Percentiles rank a stretch among this genome's conserved stretches.
Evolutionary conservation across 1,284 basidiomycete species (phyloP).

Genomic region (Apiotrichum domesticum): DNA sequence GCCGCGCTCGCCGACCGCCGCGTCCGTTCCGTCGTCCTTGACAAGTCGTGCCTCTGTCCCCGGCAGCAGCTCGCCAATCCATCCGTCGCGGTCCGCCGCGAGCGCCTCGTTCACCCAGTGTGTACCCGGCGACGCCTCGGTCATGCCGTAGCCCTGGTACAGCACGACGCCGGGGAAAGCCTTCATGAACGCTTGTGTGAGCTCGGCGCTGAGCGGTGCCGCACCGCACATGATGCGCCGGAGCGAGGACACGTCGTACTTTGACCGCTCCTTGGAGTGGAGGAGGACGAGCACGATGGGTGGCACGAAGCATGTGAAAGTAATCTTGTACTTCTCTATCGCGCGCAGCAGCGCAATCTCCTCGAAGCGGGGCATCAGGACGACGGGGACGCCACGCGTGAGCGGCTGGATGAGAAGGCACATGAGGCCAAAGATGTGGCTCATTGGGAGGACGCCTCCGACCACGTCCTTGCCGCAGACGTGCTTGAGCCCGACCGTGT

Average conservation of each 20-base stretch:
- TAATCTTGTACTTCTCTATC: conserved; percentile 66
- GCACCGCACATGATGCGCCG: conserved; percentile 66
- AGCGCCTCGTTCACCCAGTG: conserved; percentile 16
- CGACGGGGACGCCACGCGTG: conserved; percentile 55
- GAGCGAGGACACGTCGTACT: conserved; percentile 64
- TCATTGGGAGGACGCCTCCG: conserved; percentile 12
- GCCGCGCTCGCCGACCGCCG: conserved; percentile 58
- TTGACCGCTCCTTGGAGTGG: conserved; percentile 54
- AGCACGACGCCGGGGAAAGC: conserved; percentile 20
- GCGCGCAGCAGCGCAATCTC: conserved; percentile 54
- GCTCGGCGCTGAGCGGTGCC: conserved; percentile 61
- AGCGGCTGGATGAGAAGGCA: conserved; percentile 58
- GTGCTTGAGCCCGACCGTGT: conserved; percentile 4
- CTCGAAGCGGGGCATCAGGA: conserved; percentile 63
- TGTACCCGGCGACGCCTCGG: conserved; percentile 47
- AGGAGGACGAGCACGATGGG: conserved; percentile 63
- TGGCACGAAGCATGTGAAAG: conserved; percentile 65
- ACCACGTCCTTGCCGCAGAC: conserved; percentile 9
- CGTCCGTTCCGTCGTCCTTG: conserved; percentile 39
- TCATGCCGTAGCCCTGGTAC: conserved; percentile 49
- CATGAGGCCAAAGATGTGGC: conserved; percentile 19
- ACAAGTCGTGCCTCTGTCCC: conserved; percentile 73
- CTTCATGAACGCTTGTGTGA: conserved; percentile 28
- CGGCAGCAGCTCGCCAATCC: conserved; percentile 66
- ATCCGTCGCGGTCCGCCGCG: conserved; percentile 50